Evolutionary conservation across 805 yeast species (phyloP).

Genomic region (Candida montana): DNA sequence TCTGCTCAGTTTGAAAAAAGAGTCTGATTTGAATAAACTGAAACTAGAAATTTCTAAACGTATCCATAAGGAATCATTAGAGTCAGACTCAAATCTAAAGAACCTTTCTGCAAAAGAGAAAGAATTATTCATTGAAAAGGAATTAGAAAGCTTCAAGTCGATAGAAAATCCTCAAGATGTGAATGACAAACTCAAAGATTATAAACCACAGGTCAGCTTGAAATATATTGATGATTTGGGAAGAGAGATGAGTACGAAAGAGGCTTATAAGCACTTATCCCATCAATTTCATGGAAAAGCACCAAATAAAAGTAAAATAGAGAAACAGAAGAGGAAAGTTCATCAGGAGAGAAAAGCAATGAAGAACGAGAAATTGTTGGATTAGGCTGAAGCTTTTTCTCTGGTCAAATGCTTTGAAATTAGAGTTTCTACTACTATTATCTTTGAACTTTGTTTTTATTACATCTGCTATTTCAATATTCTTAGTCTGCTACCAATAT

Average conservation of each 20-base stretch:
- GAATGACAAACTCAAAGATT: conserved; percentile 23
- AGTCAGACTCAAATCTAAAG: conserved; percentile 16
- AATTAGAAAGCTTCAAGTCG: conserved; percentile 11
- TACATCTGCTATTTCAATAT: too few relatives aligned
- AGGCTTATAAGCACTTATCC: conserved; percentile 56
- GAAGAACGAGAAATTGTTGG: conserved; percentile 2
- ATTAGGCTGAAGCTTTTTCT: too few relatives aligned
- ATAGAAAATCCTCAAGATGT: conserved; percentile 8
- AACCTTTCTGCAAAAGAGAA: conserved; percentile 37
- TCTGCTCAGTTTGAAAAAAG: conserved; percentile 11
- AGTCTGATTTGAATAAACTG: conserved; percentile 14
- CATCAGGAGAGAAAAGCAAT: conserved; percentile 14
- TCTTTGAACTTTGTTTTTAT: too few relatives aligned
- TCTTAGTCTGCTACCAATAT: too few relatives aligned
- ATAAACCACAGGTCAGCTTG: conserved; percentile 44
- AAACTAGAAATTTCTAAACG: conserved; percentile 14
- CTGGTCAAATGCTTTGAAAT: too few relatives aligned
- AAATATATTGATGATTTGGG: conserved; percentile 52
- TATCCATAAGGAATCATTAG: conserved; percentile 11
- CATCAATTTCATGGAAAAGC: conserved; percentile 55
- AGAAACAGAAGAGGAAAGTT: conserved; percentile 17
- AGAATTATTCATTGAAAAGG: conserved; percentile 30
- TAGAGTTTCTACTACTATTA: too few relatives aligned
- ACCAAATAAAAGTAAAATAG: conserved; percentile 19
- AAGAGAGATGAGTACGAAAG: conserved; percentile 40